Percentiles rank a stretch among this genome's conserved stretches.
These are phyloP conservation scores for Phytophthora brassicae DNA, from an alignment of 352 stramenopile genomes.

Conservation along the genomic window DNA sequence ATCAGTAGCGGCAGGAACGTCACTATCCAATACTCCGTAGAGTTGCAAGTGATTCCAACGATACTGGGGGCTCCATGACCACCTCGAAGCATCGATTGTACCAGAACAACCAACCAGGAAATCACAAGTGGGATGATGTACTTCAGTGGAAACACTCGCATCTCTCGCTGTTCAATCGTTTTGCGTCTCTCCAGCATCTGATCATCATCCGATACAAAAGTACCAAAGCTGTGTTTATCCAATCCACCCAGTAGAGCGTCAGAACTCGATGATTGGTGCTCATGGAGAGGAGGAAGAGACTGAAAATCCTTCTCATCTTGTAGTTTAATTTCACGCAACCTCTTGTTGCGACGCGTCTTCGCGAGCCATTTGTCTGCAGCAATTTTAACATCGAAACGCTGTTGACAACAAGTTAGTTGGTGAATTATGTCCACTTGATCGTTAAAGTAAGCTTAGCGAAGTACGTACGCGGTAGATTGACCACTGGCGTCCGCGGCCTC, in stretches of 20 bases:
- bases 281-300: constrained; percentile 48
- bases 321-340: constrained; percentile 37
- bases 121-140: constrained; percentile 58
- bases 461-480: constrained; percentile 64
- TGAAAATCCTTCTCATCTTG: constrained; percentile 72
- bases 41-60: constrained; percentile 94
- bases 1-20: constrained; percentile 84
- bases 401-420: neutral
- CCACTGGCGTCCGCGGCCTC: constrained; percentile 53
- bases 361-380: constrained; percentile 63
- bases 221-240: constrained; percentile 42
- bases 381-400: constrained; percentile 70
- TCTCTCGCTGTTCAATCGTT: constrained; percentile 51
- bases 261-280: constrained; percentile 29
- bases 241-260: constrained; percentile 21
- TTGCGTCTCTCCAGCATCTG: constrained; percentile 37
- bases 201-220: constrained; percentile 49
- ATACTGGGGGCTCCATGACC: constrained; percentile 68
- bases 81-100: constrained; percentile 72
- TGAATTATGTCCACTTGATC: too few relatives aligned
- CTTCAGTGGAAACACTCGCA: constrained; percentile 52
- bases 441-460: too few relatives aligned
- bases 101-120: constrained; percentile 73
- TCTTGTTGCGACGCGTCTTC: constrained; percentile 62
- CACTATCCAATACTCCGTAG: constrained; percentile 90